Evolutionary conservation across 225 moss, liverwort and hornwort species (phyloP).

Genomic region (Bryum argenteum): DNA sequence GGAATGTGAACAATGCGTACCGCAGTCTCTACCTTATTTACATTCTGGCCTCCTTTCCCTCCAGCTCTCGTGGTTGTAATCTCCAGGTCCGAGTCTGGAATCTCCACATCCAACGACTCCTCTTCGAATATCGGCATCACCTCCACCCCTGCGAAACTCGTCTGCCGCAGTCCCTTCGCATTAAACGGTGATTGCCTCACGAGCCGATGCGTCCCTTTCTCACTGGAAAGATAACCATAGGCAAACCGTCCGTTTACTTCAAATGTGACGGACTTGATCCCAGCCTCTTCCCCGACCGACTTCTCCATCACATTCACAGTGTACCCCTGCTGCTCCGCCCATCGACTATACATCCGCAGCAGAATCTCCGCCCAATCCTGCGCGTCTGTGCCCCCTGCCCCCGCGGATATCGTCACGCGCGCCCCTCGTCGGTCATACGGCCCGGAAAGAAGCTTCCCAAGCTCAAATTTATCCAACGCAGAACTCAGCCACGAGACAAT

Average conservation of each 20-base stretch:
- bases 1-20: constrained; percentile 97
- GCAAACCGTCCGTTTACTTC: constrained; percentile 89
- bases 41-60: constrained; percentile 97
- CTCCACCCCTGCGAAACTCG: constrained; percentile 98
- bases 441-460: constrained; percentile 84
- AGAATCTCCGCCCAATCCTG: constrained; percentile 99
- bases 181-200: constrained; percentile 98
- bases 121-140: constrained; percentile 95
- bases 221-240: constrained; percentile 86
- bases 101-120: constrained; percentile 76
- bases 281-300: constrained; percentile 89
- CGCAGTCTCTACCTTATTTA: constrained; percentile 97
- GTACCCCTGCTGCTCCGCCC: constrained; percentile 88
- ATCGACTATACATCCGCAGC: constrained; percentile 84
- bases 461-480: constrained; percentile 83
- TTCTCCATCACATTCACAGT: constrained; percentile 74
- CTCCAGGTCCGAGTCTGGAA: constrained; percentile 86
- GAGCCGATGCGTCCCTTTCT: constrained; percentile 98
- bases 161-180: constrained; percentile 92
- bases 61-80: constrained; percentile 89
- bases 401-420: constrained; percentile 87
- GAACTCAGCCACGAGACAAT: constrained; percentile 71
- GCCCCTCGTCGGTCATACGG: constrained; percentile 88
- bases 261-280: constrained; percentile 92
- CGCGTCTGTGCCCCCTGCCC: constrained; percentile 96